These are phyloP conservation scores for Pavlovales sp. DNA, from an alignment of 208 protist genomes.

Conservation along the genomic window DNA sequence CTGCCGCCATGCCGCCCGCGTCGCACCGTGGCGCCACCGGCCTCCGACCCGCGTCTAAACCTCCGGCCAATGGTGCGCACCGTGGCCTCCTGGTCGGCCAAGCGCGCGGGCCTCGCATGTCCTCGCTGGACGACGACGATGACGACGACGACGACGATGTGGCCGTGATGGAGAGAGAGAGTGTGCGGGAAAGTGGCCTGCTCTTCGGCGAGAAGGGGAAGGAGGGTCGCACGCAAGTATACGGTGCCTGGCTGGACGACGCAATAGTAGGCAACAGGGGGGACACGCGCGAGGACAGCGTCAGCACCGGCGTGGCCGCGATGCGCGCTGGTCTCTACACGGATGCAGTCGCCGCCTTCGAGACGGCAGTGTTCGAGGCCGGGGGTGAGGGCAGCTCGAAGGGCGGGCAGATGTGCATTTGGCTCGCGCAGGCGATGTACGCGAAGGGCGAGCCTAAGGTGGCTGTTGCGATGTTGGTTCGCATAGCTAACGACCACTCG, in stretches of 20 bases:
- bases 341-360: background rate
- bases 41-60: too few species aligned
- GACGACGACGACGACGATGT: background rate
- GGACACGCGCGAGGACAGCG: background rate
- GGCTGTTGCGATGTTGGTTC: background rate
- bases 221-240: background rate
- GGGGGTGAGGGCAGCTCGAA: background rate
- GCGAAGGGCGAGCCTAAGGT: background rate
- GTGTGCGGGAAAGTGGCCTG: background rate
- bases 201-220: background rate
- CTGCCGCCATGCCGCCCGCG: too few species aligned
- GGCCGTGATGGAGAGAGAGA: background rate
- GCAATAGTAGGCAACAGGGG: background rate
- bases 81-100: too few species aligned
- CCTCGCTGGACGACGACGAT: too few species aligned
- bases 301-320: background rate
- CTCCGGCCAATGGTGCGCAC: too few species aligned
- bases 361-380: background rate
- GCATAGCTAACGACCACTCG: background rate
- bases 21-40: too few species aligned
- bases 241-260: background rate
- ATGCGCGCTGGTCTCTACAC: background rate
- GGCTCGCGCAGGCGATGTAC: background rate
- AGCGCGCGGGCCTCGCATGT: too few species aligned
- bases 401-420: background rate